These are phyloP conservation scores for Lunularia cruciata DNA, from an alignment of 225 moss, liverwort and hornwort species.

Conservation along the genomic window DNA sequence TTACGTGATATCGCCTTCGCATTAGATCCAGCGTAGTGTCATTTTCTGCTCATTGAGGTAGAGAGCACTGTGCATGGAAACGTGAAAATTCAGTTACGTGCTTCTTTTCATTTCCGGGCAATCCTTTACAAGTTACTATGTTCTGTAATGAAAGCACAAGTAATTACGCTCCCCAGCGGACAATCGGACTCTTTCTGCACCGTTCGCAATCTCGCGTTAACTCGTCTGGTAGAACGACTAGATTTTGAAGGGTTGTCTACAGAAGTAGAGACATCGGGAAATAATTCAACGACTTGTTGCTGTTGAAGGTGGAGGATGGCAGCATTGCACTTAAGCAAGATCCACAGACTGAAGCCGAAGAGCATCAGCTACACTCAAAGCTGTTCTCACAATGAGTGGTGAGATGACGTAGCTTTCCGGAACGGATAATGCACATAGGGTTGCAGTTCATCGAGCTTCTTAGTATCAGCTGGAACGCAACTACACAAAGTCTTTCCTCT, in stretches of 20 bases:
- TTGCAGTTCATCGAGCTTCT: no score
- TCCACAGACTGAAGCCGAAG: not conserved
- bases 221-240: not conserved
- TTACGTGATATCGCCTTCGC: not conserved
- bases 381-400: not conserved
- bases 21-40: not conserved
- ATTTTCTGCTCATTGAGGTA: not conserved
- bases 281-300: not conserved
- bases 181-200: not conserved
- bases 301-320: not conserved
- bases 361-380: not conserved
- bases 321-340: not conserved
- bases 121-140: not conserved
- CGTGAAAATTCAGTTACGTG: no score
- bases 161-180: not conserved
- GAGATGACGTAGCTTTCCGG: not conserved
- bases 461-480: no score
- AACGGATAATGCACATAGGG: not conserved
- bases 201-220: not conserved
- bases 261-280: not conserved
- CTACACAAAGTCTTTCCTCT: no score
- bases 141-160: not conserved
- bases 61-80: not conserved
- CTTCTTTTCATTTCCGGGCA: not conserved
- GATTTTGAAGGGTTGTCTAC: not conserved